Evolutionary conservation across 2,329 filamentous ascomycete genomes (phyloP).

Genomic region (Fusarium algeriense): DNA sequence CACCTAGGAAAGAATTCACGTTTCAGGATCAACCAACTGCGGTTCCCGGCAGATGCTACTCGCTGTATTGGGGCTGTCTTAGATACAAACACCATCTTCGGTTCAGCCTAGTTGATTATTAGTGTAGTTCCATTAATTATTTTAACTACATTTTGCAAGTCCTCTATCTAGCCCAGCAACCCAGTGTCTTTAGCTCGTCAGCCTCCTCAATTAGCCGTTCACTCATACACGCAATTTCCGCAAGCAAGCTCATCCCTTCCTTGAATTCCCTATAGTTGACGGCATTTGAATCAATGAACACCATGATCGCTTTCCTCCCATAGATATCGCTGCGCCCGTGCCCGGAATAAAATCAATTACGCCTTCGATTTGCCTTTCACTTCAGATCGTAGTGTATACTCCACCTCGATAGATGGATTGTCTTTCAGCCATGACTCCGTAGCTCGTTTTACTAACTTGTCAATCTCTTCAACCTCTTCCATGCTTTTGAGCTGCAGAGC

Average conservation of each 20-base stretch:
- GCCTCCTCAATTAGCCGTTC: slow-evolving; percentile 15
- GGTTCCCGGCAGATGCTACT: slow-evolving; percentile 32
- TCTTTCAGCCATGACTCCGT: slow-evolving; percentile 43
- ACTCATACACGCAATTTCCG: slow-evolving; percentile 33
- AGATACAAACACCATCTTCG: slow-evolving; percentile 24
- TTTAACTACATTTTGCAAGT: slow-evolving; percentile 1
- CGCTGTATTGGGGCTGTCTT: slow-evolving; percentile 32
- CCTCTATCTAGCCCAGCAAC: slow-evolving; percentile 16
- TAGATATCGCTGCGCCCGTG: slow-evolving; percentile 7
- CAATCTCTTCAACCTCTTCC: slow-evolving; percentile 42
- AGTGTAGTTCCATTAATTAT: slow-evolving; percentile 11
- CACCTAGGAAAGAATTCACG: slow-evolving; percentile 10
- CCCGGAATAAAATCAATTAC: slow-evolving; percentile 25
- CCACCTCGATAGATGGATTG: slow-evolving; percentile 31
- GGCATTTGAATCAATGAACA: slow-evolving; percentile 1
- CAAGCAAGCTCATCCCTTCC: neutral
- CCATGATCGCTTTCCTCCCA: slow-evolving; percentile 9
- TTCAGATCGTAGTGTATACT: slow-evolving; percentile 44
- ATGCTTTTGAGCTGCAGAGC: slow-evolving; percentile 42
- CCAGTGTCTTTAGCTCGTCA: slow-evolving; percentile 9
- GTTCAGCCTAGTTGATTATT: slow-evolving; percentile 6
- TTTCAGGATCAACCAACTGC: slow-evolving; percentile 16
- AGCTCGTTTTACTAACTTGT: slow-evolving; percentile 35
- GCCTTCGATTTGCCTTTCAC: slow-evolving; percentile 46
- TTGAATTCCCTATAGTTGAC: neutral